Evolutionary conservation across 768 basidiomycete species (phyloP).

Genomic region (Cubamyces lactineus): DNA sequence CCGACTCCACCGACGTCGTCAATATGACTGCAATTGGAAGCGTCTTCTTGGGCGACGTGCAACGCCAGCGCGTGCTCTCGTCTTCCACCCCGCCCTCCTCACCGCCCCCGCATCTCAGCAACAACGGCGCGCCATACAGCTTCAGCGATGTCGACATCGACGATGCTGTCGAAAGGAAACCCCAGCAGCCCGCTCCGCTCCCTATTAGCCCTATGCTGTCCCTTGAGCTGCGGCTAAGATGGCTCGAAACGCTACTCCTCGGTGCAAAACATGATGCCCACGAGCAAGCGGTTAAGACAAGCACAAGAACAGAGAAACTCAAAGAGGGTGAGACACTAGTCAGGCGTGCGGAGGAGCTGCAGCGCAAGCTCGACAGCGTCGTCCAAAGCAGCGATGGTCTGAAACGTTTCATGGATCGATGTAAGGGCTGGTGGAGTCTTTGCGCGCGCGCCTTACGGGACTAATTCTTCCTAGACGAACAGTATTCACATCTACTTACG

Average conservation of each 20-base stretch:
- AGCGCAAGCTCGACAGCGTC: constrained; percentile 55
- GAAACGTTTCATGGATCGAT: constrained; percentile 73
- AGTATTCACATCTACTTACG: constrained; percentile 72
- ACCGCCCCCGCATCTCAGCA: constrained; percentile 37
- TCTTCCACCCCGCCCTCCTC: constrained; percentile 56
- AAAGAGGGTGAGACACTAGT: constrained; percentile 59
- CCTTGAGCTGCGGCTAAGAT: constrained; percentile 73
- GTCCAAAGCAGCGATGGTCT: constrained; percentile 74
- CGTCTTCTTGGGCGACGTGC: constrained; percentile 80
- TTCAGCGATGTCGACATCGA: constrained; percentile 27
- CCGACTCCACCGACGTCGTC: not conserved
- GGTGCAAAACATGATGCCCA: constrained; percentile 58
- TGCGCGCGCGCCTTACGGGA: not conserved
- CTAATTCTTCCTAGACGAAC: constrained; percentile 57
- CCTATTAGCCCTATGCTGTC: constrained; percentile 68
- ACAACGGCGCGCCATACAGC: constrained; percentile 19
- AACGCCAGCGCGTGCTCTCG: constrained; percentile 62
- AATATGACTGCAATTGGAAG: constrained; percentile 66
- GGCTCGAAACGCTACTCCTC: constrained; percentile 77
- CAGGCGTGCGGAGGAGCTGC: constrained; percentile 62
- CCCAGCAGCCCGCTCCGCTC: constrained; percentile 27
- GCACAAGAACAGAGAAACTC: constrained; percentile 33
- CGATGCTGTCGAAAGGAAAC: constrained; percentile 13
- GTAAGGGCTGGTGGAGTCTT: constrained; percentile 43
- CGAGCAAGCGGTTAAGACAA: constrained; percentile 42